Conservation (phyloP, 2,329 filamentous ascomycete species). For the Fusarium citri region DNA sequence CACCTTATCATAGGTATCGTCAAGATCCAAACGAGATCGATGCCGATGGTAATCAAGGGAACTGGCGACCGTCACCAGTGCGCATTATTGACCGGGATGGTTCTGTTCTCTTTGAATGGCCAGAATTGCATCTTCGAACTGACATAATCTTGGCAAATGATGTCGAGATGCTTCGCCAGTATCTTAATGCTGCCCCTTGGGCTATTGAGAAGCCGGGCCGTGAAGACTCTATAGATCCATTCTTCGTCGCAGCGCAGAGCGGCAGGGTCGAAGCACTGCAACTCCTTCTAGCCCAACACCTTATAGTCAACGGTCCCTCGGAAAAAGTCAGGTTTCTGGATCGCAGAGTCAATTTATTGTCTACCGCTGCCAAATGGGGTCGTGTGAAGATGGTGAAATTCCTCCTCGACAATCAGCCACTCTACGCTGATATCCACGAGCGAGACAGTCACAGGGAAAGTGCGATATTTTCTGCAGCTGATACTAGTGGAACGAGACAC, state of each 20-base stretch:
- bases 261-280: not conserved
- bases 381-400: not conserved
- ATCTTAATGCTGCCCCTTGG: not conserved
- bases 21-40: too few relatives aligned
- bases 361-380: not conserved
- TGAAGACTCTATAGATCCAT: fast-evolving
- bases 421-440: not conserved
- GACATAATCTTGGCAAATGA: not conserved
- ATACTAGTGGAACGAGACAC: fast-evolving
- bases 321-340: fast-evolving
- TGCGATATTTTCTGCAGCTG: not conserved
- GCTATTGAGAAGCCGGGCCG: fast-evolving
- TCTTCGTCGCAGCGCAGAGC: not conserved
- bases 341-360: not conserved
- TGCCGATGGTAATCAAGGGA: fast-evolving
- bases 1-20: fast-evolving
- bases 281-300: fast-evolving
- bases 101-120: not conserved
- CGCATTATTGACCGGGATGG: not conserved
- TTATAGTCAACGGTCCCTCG: fast-evolving
- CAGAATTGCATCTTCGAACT: not conserved
- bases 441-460: fast-evolving
- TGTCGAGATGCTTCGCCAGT: not conserved
- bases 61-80: not conserved
- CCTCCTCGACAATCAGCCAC: not conserved